These are phyloP conservation scores for Tricholoma flavovirens DNA, from an alignment of 768 basidiomycete species.

Conservation along the genomic window DNA sequence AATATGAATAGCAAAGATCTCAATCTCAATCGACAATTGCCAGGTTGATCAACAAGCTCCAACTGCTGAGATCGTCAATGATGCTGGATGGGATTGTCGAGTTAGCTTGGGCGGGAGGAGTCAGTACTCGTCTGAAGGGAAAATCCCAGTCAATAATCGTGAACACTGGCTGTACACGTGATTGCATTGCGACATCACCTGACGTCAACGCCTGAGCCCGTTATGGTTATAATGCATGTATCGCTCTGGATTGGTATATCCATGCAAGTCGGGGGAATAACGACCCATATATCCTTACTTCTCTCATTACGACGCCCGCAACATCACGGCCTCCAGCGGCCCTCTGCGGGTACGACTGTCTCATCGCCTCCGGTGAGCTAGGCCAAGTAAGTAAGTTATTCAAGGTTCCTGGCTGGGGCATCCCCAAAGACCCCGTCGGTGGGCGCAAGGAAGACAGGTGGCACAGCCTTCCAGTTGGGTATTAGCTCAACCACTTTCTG, in stretches of 20 bases:
- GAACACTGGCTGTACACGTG: no score
- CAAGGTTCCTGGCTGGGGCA: slow-evolving; percentile 9
- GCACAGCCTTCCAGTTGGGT: slow-evolving; percentile 70
- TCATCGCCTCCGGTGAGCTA: slow-evolving; percentile 11
- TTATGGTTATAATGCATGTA: no score
- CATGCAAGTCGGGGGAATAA: slow-evolving; percentile 3
- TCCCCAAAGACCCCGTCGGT: slow-evolving; percentile 4
- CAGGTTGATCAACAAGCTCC: not conserved
- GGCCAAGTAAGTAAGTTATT: no score
- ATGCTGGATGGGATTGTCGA: not conserved
- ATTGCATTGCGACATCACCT: no score
- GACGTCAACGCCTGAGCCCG: no score
- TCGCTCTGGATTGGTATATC: no score
- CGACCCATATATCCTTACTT: slow-evolving; percentile 5
- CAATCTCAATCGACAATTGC: not conserved
- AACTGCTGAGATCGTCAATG: not conserved
- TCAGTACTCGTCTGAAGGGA: not conserved
- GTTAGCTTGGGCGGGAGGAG: not conserved
- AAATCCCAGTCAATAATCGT: no score
- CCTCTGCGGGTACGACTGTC: slow-evolving; percentile 3
- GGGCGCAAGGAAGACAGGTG: slow-evolving; percentile 20
- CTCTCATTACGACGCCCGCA: no score
- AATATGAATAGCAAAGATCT: slow-evolving; percentile 12
- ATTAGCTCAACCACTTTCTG: slow-evolving; percentile 78
- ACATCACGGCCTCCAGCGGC: no score